Percentiles rank a stretch among this genome's conserved stretches.
Evolutionary conservation across 164 flowering plant genomes (phyloP).

Genomic region (Nymphaea colorata): DNA sequence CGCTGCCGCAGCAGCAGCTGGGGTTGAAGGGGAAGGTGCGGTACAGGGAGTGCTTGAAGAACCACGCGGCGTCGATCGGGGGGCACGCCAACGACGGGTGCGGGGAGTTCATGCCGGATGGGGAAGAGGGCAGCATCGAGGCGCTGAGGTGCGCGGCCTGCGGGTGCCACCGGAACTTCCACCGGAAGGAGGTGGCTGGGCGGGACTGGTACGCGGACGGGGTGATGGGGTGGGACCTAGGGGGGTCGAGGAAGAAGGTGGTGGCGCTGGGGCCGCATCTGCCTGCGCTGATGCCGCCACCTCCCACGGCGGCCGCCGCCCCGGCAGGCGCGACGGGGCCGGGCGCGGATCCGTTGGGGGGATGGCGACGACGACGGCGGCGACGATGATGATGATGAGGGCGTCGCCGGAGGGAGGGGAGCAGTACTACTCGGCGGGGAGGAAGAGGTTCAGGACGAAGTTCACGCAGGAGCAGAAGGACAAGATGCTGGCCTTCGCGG

Average conservation of each 20-base stretch:
- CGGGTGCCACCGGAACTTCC: constrained; percentile 58
- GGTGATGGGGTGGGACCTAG: neutral
- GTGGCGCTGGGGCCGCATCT: neutral
- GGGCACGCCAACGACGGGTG: constrained; percentile 47
- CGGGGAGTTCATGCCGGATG: constrained; percentile 40
- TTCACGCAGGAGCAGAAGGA: constrained; percentile 32
- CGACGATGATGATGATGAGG: neutral
- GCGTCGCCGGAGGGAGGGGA: neutral
- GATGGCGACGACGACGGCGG: no score
- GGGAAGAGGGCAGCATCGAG: constrained; percentile 1
- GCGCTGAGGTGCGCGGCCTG: constrained; percentile 28
- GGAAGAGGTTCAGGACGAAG: constrained; percentile 25
- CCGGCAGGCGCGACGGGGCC: neutral
- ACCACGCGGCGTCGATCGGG: constrained; percentile 43
- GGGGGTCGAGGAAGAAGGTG: neutral
- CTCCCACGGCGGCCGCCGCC: neutral
- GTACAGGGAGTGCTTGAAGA: constrained; percentile 36
- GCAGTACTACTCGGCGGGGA: neutral
- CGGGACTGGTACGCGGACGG: constrained; percentile 9
- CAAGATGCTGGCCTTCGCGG: constrained; percentile 27
- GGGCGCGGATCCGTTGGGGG: no score
- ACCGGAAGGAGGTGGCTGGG: constrained; percentile 22
- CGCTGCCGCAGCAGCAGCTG: neutral
- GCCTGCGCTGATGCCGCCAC: neutral
- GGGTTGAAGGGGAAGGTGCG: constrained; percentile 1